Evolutionary conservation across 129 eudicot species (phyloP), one percentile per base, ranked within the genome.

Genomic region (Glebionis coronaria): DNA sequence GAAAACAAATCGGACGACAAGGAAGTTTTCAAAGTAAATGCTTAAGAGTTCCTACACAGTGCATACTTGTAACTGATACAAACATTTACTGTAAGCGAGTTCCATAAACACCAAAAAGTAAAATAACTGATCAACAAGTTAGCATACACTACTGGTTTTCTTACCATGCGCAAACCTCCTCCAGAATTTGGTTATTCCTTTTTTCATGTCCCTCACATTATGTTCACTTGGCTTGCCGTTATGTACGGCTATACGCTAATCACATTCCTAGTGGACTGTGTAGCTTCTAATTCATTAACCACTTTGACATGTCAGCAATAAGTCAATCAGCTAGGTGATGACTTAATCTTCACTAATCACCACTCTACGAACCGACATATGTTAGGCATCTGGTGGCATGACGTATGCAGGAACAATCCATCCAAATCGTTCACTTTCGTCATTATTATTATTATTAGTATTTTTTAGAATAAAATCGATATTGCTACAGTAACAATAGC

Each of bases 331-430:
- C 91, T 10, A 90, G 73, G 71, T 79, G 69, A 21, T 70, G 90
- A 78, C 95, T 85, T 52, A 90, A 49, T 90, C 97, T 63, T 87
- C 95, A n/a, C 95, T 73, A 21, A 90, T 77, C 49, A 90, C 95
- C 9, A 83, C 85, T 3, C 92, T 74, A 10, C 87, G 82, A 35
- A 87, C 85, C 0, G 84, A 79, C 4, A 87, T 45, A 62, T 86
- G 91, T 68, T 80, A 82, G 6, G 83, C 91, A 69, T 90, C 83
- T 0, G 87, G 85, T 18, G 97, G 97, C 97, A 90, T 78, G 42
- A 91, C 82, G 78, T 90, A 90, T 21, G 95, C 95, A 3, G 92
- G 97, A 44, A 84, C 55, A 0, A 90, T 81, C 95, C 97, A 90
- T 61, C 92, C 95, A 50, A 80, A 82, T 35, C 82, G 74, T 51